Evolutionary conservation across 495 filamentous ascomycete species (phyloP), one percentile per base, ranked within the genome.

Genomic region (Penicillium arizonense): DNA sequence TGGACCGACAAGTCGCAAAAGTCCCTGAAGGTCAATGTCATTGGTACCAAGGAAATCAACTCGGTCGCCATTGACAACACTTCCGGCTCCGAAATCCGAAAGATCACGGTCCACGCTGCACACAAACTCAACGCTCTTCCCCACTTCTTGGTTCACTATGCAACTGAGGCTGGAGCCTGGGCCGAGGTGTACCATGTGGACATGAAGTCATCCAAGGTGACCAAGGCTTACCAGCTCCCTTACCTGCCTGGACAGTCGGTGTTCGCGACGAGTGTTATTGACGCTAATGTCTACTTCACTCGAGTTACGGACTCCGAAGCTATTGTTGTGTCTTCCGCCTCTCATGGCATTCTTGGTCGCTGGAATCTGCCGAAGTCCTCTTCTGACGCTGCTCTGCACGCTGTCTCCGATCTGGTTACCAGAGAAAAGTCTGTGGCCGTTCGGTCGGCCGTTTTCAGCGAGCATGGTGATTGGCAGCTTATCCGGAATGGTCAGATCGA

Each of bases 161-260:
- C 86, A 61, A 89, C 89, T 1, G 69, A 70, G 3, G 78, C 75
- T 12, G 82, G 83, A 13, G 87, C 91, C 62, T 89, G 85, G 76
- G 91, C 89, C 5, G 88, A 94, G 55, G 87, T 96, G 26, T 97
- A 85, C 63, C 90, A 94, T 57, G 77, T 94, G 57, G 81, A 96
- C 58, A 62, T 88, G 46, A 81, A 82, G 63, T 81, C 78, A n/a
- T 77, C 74, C 23, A 75, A 69, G 5, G 78, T 92, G 28, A 77
- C 74, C 2, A 89, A 89, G 63, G 86, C 86, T 1, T 96, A 96
- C 61, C 76, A 81, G 23, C 75, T 97, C 36, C 88, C 91, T 2
- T 80, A 81, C 32, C 50, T 89, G 21, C 61, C 78, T 21, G 89
- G 87, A 5, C 75, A 75, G 45, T 91, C 90, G 30, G 83, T 84